These are phyloP conservation scores for Raddia guianensis DNA, from an alignment of 176 grass and related monocot species.

Conservation along the genomic window DNA sequence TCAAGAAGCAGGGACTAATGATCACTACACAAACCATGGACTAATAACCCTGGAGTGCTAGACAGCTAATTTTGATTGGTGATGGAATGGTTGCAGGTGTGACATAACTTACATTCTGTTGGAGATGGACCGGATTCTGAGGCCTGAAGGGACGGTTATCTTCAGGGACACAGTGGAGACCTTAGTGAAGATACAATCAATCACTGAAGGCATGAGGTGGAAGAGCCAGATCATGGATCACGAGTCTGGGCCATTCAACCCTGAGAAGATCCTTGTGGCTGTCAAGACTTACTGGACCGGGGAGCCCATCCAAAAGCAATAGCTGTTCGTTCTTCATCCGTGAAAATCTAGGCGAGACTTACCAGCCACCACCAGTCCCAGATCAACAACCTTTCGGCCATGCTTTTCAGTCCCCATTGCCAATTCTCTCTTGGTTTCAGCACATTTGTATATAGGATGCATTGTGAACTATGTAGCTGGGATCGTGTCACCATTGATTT, in stretches of 20 bases:
- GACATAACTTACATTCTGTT: conserved; percentile 66
- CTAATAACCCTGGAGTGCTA: background rate
- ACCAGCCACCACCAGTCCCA: background rate
- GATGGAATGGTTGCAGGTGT: conserved; percentile 48
- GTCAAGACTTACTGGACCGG: conserved; percentile 82
- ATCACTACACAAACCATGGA: background rate
- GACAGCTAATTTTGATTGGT: background rate
- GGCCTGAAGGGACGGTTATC: conserved; percentile 78
- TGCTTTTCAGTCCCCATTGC: background rate
- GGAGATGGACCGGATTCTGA: conserved; percentile 78
- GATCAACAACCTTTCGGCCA: background rate
- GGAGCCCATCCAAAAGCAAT: conserved; percentile 44
- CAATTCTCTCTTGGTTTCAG: conserved; percentile 16
- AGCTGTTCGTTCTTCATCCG: background rate
- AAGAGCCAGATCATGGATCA: conserved; percentile 83
- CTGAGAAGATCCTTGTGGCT: conserved; percentile 78
- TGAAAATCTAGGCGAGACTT: background rate
- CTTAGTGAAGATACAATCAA: conserved; percentile 56
- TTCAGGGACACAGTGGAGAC: conserved; percentile 63
- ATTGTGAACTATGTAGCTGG: background rate
- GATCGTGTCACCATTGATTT: conserved; percentile 2
- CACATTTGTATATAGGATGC: conserved; percentile 33
- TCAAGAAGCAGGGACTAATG: background rate
- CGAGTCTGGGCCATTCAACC: conserved; percentile 71
- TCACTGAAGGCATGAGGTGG: conserved; percentile 66